Conservation (phyloP, 2,329 filamentous ascomycete species). For the Helotiales sp. region DNA sequence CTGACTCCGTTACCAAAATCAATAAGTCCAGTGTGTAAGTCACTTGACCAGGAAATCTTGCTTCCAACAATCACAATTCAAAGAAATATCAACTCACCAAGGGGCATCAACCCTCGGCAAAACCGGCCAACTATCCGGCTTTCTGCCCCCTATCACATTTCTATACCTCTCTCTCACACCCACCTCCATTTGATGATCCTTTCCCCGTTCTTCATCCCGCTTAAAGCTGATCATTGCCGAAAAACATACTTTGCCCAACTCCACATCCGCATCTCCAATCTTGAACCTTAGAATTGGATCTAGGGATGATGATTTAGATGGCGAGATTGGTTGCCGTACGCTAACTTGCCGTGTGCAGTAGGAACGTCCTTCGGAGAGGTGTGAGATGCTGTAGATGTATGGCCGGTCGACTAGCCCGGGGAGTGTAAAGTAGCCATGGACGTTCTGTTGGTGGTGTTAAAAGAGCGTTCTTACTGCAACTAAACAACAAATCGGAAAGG, state of each 20-base stretch:
- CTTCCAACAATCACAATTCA: background rate
- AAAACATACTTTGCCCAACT: constrained; percentile 52
- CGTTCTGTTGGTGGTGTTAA: constrained; percentile 32
- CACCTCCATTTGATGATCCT: constrained; percentile 22
- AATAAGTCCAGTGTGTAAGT: background rate
- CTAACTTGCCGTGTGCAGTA: constrained; percentile 57
- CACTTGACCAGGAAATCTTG: background rate
- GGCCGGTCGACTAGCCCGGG: constrained; percentile 54
- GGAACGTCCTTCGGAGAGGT: constrained; percentile 51
- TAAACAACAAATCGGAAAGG: background rate
- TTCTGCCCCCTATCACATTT: constrained; percentile 17
- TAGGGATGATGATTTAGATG: constrained; percentile 43
- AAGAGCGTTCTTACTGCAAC: background rate
- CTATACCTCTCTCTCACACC: constrained; percentile 18
- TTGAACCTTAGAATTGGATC: constrained; percentile 38
- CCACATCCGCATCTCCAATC: constrained; percentile 16
- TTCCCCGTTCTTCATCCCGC: constrained; percentile 20
- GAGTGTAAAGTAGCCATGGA: constrained; percentile 61
- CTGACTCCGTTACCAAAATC: background rate
- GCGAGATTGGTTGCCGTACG: constrained; percentile 51
- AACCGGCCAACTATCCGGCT: constrained; percentile 4
- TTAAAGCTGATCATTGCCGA: constrained; percentile 60
- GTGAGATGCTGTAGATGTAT: constrained; percentile 56
- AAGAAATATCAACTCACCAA: constrained; percentile 26
- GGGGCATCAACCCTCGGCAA: constrained; percentile 31